A percentile compares a stretch with the other conserved stretches of the same genome.
phyloP scores from a whole-genome alignment of 805 yeast species.

The Teunomyces tritomae region DNA sequence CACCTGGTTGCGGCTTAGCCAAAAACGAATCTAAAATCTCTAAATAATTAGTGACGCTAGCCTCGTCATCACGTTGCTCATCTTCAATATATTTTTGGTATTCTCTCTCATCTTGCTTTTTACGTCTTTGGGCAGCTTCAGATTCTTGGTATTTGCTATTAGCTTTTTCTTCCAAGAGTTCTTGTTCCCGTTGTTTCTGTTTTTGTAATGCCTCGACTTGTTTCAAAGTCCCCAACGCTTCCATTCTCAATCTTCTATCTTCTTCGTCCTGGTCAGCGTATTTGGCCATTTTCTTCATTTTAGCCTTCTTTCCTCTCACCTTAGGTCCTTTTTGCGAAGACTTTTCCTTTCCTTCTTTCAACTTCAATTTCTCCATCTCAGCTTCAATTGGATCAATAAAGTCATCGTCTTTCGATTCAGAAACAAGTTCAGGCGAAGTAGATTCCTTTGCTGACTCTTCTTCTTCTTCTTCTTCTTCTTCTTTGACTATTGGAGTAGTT shows the following conservation, averaged over 20 bases:
- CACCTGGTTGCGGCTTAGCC: conserved; percentile 46
- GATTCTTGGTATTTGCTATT: conserved; percentile 32
- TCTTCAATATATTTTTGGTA: conserved; percentile 39
- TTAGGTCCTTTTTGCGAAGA: conserved; percentile 20
- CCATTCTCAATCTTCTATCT: conserved; percentile 72
- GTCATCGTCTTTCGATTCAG: conserved; percentile 9
- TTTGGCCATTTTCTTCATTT: conserved; percentile 79
- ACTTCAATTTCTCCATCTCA: conserved; percentile 8
- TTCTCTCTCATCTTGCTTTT: conserved; percentile 45
- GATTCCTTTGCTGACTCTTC: not conserved
- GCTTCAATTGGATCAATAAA: conserved; percentile 11
- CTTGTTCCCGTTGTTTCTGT: conserved; percentile 18
- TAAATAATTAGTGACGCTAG: conserved; percentile 30
- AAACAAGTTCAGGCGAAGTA: conserved; percentile 4
- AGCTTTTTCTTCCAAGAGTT: conserved; percentile 15
- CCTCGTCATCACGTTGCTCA: conserved; percentile 32
- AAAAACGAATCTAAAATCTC: conserved; percentile 46
- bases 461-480: not conserved
- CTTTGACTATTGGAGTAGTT: not conserved
- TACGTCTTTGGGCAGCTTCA: conserved; percentile 40
- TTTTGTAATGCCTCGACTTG: conserved; percentile 37
- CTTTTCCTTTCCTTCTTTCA: conserved; percentile 8
- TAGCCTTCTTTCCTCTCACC: conserved; percentile 83
- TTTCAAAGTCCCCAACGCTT: conserved; percentile 80
- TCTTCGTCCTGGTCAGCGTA: conserved; percentile 92